A percentile compares a stretch with the other conserved stretches of the same genome.
Conservation (phyloP, 129 eudicot genomes). For the Mikania micrantha region DNA sequence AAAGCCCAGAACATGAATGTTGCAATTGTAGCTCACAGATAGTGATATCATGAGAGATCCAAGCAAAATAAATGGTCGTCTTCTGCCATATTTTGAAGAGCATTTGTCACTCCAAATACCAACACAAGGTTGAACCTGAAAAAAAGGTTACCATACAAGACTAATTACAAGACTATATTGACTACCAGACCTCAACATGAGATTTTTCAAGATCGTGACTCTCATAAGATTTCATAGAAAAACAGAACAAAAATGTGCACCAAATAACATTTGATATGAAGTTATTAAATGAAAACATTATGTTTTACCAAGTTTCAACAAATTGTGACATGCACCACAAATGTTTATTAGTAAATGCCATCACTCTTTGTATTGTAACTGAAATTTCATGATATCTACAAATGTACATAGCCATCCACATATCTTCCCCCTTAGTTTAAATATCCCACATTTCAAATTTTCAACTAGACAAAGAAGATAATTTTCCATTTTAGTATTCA, state of each 20-base stretch:
- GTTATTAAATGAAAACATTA: not conserved
- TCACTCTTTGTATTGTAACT: conserved; percentile 1
- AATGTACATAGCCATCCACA: conserved; percentile 1
- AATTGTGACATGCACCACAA: not conserved
- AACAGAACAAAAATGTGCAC: conserved; percentile 2
- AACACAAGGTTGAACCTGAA: conserved; percentile 98
- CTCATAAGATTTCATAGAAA: not conserved
- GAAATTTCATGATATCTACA: not conserved
- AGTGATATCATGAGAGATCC: conserved; percentile 88
- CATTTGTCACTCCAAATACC: conserved; percentile 99
- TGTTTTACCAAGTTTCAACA: not conserved
- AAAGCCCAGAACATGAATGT: not conserved
- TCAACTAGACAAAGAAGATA: conserved; percentile 10
- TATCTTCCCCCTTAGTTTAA: not conserved
- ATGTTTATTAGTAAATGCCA: not conserved
- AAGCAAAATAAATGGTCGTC: conserved; percentile 82
- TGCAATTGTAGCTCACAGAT: conserved; percentile 51
- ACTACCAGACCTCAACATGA: conserved; percentile 9
- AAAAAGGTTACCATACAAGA: conserved; percentile 6
- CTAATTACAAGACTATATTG: not conserved
- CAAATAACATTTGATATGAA: not conserved
- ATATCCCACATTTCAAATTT: not conserved
- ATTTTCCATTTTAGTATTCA: not conserved
- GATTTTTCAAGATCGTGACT: not conserved
- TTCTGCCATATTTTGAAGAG: conserved; percentile 89